Evolutionary conservation across 148 eudicot species (phyloP), one percentile per base, ranked within the genome.

Genomic region (Chenopodium suecicum): DNA sequence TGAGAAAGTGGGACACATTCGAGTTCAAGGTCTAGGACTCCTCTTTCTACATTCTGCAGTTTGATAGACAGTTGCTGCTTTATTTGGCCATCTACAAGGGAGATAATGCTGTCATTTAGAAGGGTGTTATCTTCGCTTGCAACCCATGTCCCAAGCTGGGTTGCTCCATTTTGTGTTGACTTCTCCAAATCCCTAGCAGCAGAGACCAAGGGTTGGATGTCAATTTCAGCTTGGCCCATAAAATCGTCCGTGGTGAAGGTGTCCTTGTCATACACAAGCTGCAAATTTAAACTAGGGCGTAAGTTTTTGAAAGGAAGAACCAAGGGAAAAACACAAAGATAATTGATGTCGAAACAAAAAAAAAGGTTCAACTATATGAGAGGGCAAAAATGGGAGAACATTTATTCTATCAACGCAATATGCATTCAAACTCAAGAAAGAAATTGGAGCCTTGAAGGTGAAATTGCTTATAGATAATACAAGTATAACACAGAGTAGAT

Each of bases 161-260:
- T 86, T 41, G 90, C 78, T 76, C 88, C 94, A 22, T 48, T 75
- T 7, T 80, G 46, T 20, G 86, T 52, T 7, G 91, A 84, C 29
- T 37, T 73, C 84, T 96, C 99, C 1, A 86, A 80, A 17, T 94
- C 97, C 84, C 87, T 90, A 16, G 99, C 95, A 73, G 98, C 99
- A 65, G 97, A 74, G 52, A 96, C 90, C 78, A 96, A 79, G 10
- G 99, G 98, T 60, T 92, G 92, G 75, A 96, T 96, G 79, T 94
- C 94, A 44, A 96, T 91, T 83, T 94, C 99, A 2, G 98, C 99
- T 58, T 94, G 93, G 44, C 99, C 99, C 99, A 96, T 96, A 76
- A 91, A 94, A 83, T 96, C 99, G 66, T 96, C 99, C 10, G 92
- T 84, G 23, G 92, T 83, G 85, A 96, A 96, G 34, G 90, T 94